Percentiles rank a stretch among this genome's conserved stretches.
These are phyloP conservation scores for Xylaria sp. DNA, from an alignment of 2,329 filamentous ascomycete species.

Conservation along the genomic window DNA sequence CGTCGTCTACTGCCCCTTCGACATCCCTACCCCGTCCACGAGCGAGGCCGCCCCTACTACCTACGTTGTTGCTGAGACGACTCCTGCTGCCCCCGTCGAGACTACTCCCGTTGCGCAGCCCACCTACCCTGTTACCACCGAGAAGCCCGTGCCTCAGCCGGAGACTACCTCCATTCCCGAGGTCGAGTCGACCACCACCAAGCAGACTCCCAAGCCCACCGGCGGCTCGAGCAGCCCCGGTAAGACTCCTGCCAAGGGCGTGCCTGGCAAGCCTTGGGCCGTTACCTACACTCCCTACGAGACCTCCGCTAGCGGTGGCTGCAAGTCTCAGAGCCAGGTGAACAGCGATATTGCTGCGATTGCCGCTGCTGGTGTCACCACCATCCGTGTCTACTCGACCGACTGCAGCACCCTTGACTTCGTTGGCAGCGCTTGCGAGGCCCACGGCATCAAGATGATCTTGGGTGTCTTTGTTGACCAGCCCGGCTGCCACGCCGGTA, in stretches of 20 bases:
- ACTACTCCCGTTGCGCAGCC: slow-evolving; percentile 27
- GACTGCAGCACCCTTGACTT: slow-evolving; percentile 85
- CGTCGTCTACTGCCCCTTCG: slow-evolving; percentile 76
- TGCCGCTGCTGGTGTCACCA: slow-evolving; percentile 72
- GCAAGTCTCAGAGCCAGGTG: slow-evolving; percentile 72
- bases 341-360: slow-evolving; percentile 69
- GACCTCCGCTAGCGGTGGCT: slow-evolving; percentile 60
- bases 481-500: slow-evolving; percentile 66
- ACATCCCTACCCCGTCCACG: slow-evolving; percentile 45
- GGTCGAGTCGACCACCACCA: slow-evolving; percentile 29
- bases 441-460: slow-evolving; percentile 80
- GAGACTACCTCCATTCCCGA: slow-evolving; percentile 36
- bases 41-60: slow-evolving; percentile 34
- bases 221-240: slow-evolving; percentile 49
- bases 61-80: slow-evolving; percentile 18
- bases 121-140: slow-evolving; percentile 8
- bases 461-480: slow-evolving; percentile 86
- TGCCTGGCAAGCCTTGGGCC: slow-evolving; percentile 68
- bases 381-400: slow-evolving; percentile 87
- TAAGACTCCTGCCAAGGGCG: slow-evolving; percentile 53
- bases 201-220: slow-evolving; percentile 18
- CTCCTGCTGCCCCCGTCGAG: slow-evolving; percentile 11
- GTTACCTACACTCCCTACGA: slow-evolving; percentile 85
- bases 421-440: slow-evolving; percentile 75
- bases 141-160: neutral